A percentile compares a stretch with the other conserved stretches of the same genome.
phyloP scores from a whole-genome alignment of 2,329 filamentous ascomycete species.

The Cladosporium sp. region DNA sequence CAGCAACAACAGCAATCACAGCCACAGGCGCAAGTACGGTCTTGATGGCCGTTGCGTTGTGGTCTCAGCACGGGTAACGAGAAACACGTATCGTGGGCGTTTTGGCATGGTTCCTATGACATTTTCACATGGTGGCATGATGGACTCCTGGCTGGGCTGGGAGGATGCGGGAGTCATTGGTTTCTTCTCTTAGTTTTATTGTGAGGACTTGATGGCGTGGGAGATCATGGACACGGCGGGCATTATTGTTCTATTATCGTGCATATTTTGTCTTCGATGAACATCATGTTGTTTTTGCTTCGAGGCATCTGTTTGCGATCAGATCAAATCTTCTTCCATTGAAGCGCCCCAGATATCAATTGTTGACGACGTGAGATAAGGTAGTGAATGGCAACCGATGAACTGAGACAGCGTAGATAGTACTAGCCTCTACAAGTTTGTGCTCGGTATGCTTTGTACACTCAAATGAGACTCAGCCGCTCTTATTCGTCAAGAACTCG shows the following conservation, averaged over 20 bases:
- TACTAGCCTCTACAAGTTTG: too few species aligned
- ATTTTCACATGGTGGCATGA: neutral
- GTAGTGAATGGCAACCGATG: too few species aligned
- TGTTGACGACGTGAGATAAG: too few species aligned
- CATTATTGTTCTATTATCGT: neutral
- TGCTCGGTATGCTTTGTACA: too few species aligned
- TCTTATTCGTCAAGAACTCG: too few species aligned
- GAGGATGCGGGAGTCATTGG: neutral
- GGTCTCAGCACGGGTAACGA: constrained; percentile 1
- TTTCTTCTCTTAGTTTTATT: neutral
- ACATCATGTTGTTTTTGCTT: neutral
- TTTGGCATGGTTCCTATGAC: neutral
- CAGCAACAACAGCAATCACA: constrained; percentile 13
- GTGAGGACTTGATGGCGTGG: neutral
- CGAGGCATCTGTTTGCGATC: neutral
- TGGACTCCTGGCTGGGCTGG: neutral
- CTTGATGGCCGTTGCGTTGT: neutral
- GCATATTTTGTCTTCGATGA: neutral
- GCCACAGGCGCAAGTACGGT: constrained; percentile 9
- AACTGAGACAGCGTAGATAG: too few species aligned
- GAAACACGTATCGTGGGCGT: constrained; percentile 1
- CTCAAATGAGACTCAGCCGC: too few species aligned
- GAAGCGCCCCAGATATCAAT: too few species aligned
- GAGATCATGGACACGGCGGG: neutral
- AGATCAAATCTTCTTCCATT: too few species aligned